Evolutionary conservation across 768 basidiomycete species (phyloP).

Genomic region (Suillus subaureus): DNA sequence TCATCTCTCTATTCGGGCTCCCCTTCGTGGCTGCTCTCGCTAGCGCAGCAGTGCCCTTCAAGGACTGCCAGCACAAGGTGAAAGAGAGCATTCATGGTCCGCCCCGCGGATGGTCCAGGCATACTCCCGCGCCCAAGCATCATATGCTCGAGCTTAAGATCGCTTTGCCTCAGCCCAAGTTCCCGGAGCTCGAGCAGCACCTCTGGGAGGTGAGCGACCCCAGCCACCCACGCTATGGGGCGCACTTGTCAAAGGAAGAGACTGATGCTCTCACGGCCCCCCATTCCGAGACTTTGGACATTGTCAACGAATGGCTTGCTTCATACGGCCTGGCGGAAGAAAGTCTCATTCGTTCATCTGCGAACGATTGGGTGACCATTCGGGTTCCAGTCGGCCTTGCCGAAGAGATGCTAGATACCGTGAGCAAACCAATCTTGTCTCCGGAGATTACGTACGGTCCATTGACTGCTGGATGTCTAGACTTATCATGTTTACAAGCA

Average conservation of each 20-base stretch:
- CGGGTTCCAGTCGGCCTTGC: conserved; percentile 59
- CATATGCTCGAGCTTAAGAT: conserved; percentile 57
- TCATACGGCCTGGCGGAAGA: conserved; percentile 54
- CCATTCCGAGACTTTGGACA: conserved; percentile 48
- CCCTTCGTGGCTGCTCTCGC: conserved; percentile 18
- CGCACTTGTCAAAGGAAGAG: conserved; percentile 65
- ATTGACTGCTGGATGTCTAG: conserved; percentile 31
- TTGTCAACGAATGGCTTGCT: conserved; percentile 65
- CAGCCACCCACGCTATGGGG: conserved; percentile 53
- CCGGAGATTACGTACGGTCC: background rate
- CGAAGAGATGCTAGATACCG: conserved; percentile 71
- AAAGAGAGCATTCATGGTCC: conserved; percentile 48
- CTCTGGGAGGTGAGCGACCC: conserved; percentile 62
- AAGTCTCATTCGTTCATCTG: conserved; percentile 56
- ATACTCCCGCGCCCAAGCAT: conserved; percentile 45
- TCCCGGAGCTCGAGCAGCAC: conserved; percentile 50
- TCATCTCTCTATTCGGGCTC: background rate
- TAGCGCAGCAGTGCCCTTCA: conserved; percentile 15
- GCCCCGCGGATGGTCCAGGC: conserved; percentile 53
- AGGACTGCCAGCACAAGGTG: conserved; percentile 33
- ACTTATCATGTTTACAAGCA: conserved; percentile 68
- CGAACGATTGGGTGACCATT: conserved; percentile 70
- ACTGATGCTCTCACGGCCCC: conserved; percentile 66
- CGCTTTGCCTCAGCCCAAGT: conserved; percentile 56
- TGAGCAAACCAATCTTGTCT: conserved; percentile 29